Evolutionary conservation across 441 rosid species (phyloP).

Genomic region (Hura crepitans): DNA sequence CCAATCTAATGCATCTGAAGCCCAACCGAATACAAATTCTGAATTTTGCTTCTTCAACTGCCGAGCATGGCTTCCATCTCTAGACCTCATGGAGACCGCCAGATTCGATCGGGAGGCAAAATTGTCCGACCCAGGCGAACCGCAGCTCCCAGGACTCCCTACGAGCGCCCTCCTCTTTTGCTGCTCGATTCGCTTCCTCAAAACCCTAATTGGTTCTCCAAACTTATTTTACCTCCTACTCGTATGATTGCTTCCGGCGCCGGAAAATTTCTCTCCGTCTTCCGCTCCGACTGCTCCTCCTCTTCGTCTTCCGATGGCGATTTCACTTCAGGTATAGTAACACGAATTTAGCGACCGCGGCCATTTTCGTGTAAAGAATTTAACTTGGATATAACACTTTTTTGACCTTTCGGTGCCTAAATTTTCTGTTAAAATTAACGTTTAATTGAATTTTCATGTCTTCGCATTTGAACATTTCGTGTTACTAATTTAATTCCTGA

Average conservation of each 20-base stretch:
- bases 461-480: not conserved
- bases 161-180: constrained; percentile 42
- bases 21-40: not conserved
- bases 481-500: not conserved
- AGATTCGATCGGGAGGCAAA: constrained; percentile 59
- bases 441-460: not conserved
- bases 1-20: not conserved
- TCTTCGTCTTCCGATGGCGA: constrained; percentile 41
- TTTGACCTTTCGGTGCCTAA: not conserved
- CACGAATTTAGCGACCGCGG: not conserved
- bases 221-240: constrained; percentile 64
- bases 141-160: constrained; percentile 44
- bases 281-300: constrained; percentile 50
- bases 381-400: not conserved
- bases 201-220: constrained; percentile 91
- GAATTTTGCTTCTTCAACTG: not conserved
- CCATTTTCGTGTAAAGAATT: not conserved
- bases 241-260: constrained; percentile 74
- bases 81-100: constrained; percentile 29
- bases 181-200: constrained; percentile 29
- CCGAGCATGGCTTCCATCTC: constrained; percentile 39
- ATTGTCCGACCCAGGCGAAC: constrained; percentile 46
- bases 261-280: constrained; percentile 62
- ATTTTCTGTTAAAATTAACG: not conserved
- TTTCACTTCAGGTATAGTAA: constrained; percentile 43